Evolutionary conservation across 2,329 filamentous ascomycete genomes (phyloP).

Genomic region (Hymenoscyphus scutula): DNA sequence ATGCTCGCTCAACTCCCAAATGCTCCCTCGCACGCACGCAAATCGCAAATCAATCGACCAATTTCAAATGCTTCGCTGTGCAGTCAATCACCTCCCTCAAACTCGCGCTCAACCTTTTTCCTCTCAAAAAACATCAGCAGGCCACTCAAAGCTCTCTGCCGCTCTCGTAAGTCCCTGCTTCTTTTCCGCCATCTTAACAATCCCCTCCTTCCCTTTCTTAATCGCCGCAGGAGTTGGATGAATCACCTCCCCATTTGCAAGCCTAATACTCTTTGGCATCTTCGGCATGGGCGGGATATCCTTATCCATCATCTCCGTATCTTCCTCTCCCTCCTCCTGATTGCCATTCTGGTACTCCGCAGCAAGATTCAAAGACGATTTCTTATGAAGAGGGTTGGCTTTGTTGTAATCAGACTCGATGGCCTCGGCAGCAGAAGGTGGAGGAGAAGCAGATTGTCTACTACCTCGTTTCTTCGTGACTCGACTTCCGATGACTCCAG

Average conservation of each 20-base stretch:
- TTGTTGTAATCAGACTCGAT: not conserved
- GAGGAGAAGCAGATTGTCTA: constrained; percentile 4
- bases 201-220: not conserved
- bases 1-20: no score
- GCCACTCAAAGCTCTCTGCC: constrained; percentile 41
- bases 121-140: constrained; percentile 42
- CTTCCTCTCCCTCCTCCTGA: constrained; percentile 16
- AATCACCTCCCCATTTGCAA: constrained; percentile 28
- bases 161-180: constrained; percentile 10
- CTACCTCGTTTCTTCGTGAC: not conserved
- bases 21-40: no score
- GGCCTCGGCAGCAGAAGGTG: not conserved
- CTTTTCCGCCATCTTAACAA: constrained; percentile 7
- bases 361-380: not conserved
- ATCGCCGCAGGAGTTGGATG: constrained; percentile 11
- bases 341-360: not conserved
- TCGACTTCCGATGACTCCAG: not conserved
- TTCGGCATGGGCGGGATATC: constrained; percentile 24
- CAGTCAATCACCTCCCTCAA: no score
- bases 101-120: not conserved
- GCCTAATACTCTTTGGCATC: constrained; percentile 28
- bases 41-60: no score
- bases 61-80: no score
- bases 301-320: constrained; percentile 7
- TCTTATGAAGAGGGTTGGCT: constrained; percentile 7